These are phyloP conservation scores for Claviceps pazoutovae DNA, from an alignment of 2,329 filamentous ascomycete genomes.

Conservation along the genomic window DNA sequence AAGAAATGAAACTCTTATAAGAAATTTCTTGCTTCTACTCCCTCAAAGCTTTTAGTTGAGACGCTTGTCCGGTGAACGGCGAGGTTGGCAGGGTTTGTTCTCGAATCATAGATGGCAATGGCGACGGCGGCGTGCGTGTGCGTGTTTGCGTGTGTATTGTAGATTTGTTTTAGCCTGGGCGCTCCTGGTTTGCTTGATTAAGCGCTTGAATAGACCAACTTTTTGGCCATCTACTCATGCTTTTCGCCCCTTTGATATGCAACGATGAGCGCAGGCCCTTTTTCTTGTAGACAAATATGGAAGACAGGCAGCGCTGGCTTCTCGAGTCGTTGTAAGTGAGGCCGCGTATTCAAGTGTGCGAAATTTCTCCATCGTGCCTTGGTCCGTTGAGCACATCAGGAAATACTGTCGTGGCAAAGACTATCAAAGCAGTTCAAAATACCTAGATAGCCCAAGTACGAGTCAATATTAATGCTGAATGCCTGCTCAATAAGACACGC, in stretches of 20 bases:
- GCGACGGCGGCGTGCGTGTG: constrained; percentile 15
- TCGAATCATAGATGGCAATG: constrained; percentile 14
- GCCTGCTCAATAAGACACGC: too few species aligned
- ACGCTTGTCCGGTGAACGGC: neutral
- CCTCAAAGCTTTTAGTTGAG: neutral
- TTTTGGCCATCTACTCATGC: constrained; percentile 4
- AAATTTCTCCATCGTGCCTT: too few species aligned
- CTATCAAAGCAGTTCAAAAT: too few species aligned
- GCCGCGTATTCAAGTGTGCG: too few species aligned
- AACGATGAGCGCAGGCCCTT: too few species aligned
- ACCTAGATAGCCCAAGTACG: too few species aligned
- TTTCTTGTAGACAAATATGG: too few species aligned
- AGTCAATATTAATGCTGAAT: too few species aligned
- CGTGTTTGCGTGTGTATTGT: constrained; percentile 8
- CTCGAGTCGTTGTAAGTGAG: too few species aligned
- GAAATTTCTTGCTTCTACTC: neutral
- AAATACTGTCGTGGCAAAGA: too few species aligned
- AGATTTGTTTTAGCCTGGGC: constrained; percentile 1
- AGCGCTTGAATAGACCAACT: constrained; percentile 3
- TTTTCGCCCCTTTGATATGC: neutral
- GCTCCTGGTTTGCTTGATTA: constrained; percentile 1
- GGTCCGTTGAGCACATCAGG: too few species aligned
- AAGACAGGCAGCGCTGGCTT: too few species aligned
- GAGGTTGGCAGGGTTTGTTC: neutral
- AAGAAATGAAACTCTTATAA: constrained; percentile 14